Conservation (phyloP, 2,329 filamentous ascomycete genomes). For the Septoria petroselini region DNA sequence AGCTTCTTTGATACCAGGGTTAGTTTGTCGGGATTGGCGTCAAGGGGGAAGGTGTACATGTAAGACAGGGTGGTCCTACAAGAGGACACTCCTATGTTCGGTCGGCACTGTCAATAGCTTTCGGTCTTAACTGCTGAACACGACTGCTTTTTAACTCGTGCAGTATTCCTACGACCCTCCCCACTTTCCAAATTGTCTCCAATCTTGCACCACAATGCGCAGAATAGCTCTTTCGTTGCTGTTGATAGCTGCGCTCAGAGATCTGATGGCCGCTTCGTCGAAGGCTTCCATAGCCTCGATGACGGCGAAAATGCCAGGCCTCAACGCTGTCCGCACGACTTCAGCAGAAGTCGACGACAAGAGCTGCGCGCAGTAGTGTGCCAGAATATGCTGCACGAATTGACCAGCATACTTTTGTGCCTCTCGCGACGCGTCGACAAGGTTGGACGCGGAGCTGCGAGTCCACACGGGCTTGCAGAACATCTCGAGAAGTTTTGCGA, state of each 20-base stretch:
- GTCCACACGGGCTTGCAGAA: conserved; percentile 60
- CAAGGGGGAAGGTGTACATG: too few relatives aligned
- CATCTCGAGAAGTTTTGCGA: conserved; percentile 56
- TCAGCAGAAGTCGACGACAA: conserved; percentile 50
- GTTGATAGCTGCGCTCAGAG: conserved; percentile 52
- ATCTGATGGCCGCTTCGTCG: conserved; percentile 49
- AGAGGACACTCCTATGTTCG: too few relatives aligned
- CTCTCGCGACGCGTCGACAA: conserved; percentile 59
- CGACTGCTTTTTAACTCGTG: too few relatives aligned
- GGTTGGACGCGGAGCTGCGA: conserved; percentile 37
- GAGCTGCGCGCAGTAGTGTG: conserved; percentile 55
- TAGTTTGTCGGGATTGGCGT: not conserved
- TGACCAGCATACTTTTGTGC: conserved; percentile 57
- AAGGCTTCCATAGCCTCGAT: conserved; percentile 49
- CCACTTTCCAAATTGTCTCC: conserved; percentile 38
- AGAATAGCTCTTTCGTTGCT: conserved; percentile 52
- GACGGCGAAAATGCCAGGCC: conserved; percentile 53
- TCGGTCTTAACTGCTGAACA: too few relatives aligned
- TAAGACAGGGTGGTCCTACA: too few relatives aligned
- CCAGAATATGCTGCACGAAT: conserved; percentile 57
- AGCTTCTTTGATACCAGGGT: conserved; percentile 8
- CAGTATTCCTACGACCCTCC: conserved; percentile 23
- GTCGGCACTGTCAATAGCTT: too few relatives aligned
- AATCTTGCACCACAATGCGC: conserved; percentile 54
- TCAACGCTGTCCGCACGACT: conserved; percentile 52